Percentiles rank a stretch among this genome's conserved stretches.
These are phyloP conservation scores for Dryas alaskensis DNA, from an alignment of 306 rosid genomes.

Conservation along the genomic window DNA sequence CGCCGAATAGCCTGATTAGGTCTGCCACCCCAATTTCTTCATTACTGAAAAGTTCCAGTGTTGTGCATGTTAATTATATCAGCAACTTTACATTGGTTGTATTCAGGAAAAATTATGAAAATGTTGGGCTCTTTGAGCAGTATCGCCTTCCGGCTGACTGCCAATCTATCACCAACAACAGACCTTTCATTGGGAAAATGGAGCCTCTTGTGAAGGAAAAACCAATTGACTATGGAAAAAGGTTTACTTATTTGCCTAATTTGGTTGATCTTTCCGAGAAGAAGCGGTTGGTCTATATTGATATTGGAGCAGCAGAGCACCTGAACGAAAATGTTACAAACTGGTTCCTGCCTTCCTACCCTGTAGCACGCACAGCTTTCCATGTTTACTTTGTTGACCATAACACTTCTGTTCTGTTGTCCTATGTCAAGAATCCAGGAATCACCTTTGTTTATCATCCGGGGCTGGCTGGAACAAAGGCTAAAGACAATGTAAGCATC, in stretches of 20 bases:
- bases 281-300: conserved; percentile 60
- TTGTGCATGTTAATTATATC: conserved; percentile 55
- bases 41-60: conserved; percentile 56
- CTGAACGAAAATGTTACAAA: conserved; percentile 38
- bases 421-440: conserved; percentile 64
- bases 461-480: conserved; percentile 49
- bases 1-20: conserved; percentile 54
- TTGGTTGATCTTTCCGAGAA: conserved; percentile 45
- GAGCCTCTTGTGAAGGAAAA: conserved; percentile 63
- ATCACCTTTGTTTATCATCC: conserved; percentile 90
- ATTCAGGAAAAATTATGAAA: conserved; percentile 64
- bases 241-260: conserved; percentile 52
- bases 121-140: conserved; percentile 33
- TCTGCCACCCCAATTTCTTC: conserved; percentile 80
- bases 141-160: conserved; percentile 55
- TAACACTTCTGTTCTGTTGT: conserved; percentile 56
- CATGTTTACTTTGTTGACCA: conserved; percentile 73
- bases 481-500: neutral
- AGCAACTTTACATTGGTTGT: conserved; percentile 51
- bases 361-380: conserved; percentile 54
- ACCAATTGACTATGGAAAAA: conserved; percentile 24
- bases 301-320: conserved; percentile 61
- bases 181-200: conserved; percentile 48
- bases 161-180: conserved; percentile 41
- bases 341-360: conserved; percentile 74